Conservation (phyloP, 192 early-diverging fungal genomes). For the Lunasporangiospora selenospora region DNA sequence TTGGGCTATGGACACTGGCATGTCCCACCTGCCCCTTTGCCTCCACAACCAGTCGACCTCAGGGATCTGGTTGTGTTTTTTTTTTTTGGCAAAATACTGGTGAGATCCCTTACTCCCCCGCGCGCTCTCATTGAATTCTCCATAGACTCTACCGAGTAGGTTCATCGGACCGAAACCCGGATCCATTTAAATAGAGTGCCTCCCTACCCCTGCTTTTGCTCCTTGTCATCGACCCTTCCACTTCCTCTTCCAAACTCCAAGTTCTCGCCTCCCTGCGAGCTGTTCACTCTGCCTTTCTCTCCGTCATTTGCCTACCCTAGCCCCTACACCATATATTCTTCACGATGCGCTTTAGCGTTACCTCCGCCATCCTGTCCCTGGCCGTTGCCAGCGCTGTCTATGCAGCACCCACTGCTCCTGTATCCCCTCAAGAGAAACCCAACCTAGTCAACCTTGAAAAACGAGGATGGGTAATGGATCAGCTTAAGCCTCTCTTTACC, state of each 20-base stretch:
- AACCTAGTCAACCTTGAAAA: too few relatives aligned
- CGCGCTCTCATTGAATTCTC: neutral
- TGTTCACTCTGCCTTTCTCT: neutral
- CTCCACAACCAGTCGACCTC: too few relatives aligned
- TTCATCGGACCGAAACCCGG: too few relatives aligned
- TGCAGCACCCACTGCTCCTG: conserved; percentile 7
- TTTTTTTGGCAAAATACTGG: too few relatives aligned
- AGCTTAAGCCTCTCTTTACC: conserved; percentile 8
- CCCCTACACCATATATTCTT: neutral
- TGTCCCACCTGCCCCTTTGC: too few relatives aligned
- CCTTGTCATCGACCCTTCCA: conserved; percentile 1
- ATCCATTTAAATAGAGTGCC: too few relatives aligned
- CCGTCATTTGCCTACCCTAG: neutral
- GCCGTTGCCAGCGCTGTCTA: conserved; percentile 7
- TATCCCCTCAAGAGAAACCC: neutral
- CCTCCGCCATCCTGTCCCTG: conserved; percentile 21
- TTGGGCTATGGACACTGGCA: too few relatives aligned
- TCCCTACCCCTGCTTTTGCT: too few relatives aligned
- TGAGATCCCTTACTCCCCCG: too few relatives aligned
- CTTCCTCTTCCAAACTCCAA: too few relatives aligned
- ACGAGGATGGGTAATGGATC: conserved; percentile 15
- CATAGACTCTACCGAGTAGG: neutral
- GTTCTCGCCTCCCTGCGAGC: too few relatives aligned
- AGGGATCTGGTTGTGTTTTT: too few relatives aligned
- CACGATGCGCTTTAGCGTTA: conserved; percentile 11